Evolutionary conservation across 352 stramenopile species (phyloP).

Genomic region (Globisporangium heterothallicum): DNA sequence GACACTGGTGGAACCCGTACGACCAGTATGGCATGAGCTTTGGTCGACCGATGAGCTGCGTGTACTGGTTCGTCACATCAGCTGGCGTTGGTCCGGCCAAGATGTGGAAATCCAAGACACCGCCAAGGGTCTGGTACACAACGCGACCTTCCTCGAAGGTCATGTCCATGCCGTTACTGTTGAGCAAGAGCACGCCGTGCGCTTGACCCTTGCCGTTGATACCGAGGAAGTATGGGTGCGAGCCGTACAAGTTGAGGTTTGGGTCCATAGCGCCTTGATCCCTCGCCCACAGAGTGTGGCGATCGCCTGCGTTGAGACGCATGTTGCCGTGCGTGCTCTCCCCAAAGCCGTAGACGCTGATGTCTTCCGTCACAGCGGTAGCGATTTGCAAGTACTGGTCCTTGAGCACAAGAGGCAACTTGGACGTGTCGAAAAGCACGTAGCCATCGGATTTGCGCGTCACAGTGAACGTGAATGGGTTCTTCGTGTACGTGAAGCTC

Average conservation of each 20-base stretch:
- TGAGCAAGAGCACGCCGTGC: slow-evolving; percentile 48
- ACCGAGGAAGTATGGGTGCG: slow-evolving; percentile 45
- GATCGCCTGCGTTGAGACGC: slow-evolving; percentile 25
- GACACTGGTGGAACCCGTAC: slow-evolving; percentile 61
- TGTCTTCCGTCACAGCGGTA: slow-evolving; percentile 17
- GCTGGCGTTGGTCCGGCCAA: slow-evolving; percentile 34
- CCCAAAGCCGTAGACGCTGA: slow-evolving; percentile 40
- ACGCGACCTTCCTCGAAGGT: slow-evolving; percentile 26
- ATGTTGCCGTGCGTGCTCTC: slow-evolving; percentile 36
- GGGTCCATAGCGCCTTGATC: slow-evolving; percentile 29
- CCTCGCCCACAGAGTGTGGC: slow-evolving; percentile 39
- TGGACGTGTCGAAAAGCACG: slow-evolving; percentile 48
- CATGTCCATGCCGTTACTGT: slow-evolving; percentile 62
- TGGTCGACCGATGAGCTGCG: slow-evolving; percentile 38
- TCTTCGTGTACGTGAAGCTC: slow-evolving; percentile 28
- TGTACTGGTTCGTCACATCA: slow-evolving; percentile 46
- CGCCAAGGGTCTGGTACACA: slow-evolving; percentile 44
- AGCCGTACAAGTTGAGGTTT: slow-evolving; percentile 48
- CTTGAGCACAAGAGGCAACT: slow-evolving; percentile 24
- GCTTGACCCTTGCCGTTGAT: slow-evolving; percentile 28
- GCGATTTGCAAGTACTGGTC: slow-evolving; percentile 62
- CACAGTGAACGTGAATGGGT: slow-evolving; percentile 32
- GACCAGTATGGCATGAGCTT: slow-evolving; percentile 57
- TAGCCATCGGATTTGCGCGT: slow-evolving; percentile 26
- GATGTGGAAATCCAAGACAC: slow-evolving; percentile 56